Evolutionary conservation across 2,329 filamentous ascomycete species (phyloP).

Genomic region (Trematosphaeria pertusa): DNA sequence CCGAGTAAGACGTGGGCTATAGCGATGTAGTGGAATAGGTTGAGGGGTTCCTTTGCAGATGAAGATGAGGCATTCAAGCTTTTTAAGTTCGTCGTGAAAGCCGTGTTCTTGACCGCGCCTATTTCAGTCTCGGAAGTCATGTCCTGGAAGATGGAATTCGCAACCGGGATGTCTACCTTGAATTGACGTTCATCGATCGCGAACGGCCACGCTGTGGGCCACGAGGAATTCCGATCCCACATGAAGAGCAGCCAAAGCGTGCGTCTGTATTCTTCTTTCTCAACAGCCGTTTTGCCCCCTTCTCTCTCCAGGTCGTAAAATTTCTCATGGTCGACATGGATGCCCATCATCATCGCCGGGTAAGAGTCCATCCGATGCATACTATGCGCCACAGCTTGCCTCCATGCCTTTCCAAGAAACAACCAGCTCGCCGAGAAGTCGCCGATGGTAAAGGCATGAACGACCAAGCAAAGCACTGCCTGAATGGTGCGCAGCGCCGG

Average conservation of each 20-base stretch:
- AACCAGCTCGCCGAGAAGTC: conserved; percentile 40
- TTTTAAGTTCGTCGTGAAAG: conserved; percentile 33
- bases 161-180: conserved; percentile 38
- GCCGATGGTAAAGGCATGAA: conserved; percentile 30
- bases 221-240: conserved; percentile 34
- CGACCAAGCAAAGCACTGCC: conserved; percentile 30
- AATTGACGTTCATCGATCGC: conserved; percentile 40
- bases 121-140: conserved; percentile 14
- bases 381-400: conserved; percentile 35
- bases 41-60: conserved; percentile 16
- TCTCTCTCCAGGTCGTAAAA: conserved; percentile 1
- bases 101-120: conserved; percentile 7
- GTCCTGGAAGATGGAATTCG: conserved; percentile 30
- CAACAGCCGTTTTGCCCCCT: conserved; percentile 15
- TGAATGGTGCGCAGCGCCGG: conserved; percentile 34
- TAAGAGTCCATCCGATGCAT: conserved; percentile 38
- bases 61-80: conserved; percentile 22
- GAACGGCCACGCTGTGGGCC: conserved; percentile 37
- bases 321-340: neutral
- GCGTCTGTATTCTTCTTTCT: conserved; percentile 38
- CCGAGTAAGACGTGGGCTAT: conserved; percentile 39
- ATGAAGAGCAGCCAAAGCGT: conserved; percentile 42
- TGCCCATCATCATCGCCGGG: conserved; percentile 3
- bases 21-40: conserved; percentile 30
- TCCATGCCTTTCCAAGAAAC: conserved; percentile 42